phyloP scores from a whole-genome alignment of 805 yeast genomes.

The Nakazawaea pomicola region DNA sequence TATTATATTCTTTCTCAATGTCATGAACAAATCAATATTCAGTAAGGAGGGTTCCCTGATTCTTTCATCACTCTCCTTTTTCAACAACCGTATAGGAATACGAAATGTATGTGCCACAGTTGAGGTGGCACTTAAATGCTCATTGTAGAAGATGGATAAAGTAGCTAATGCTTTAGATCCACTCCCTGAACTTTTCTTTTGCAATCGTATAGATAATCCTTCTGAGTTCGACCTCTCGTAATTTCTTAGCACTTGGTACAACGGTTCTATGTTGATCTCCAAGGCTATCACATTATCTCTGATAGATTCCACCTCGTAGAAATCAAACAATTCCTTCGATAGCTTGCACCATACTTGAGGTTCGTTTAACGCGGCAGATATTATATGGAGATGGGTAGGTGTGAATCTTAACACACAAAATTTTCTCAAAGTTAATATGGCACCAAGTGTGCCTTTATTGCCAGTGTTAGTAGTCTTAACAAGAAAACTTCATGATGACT shows the following conservation, averaged over 20 bases:
- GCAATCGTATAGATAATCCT: slow-evolving; percentile 47
- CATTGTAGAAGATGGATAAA: slow-evolving; percentile 51
- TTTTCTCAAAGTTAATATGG: slow-evolving; percentile 49
- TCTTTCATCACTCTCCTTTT: slow-evolving; percentile 45
- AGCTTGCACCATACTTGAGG: slow-evolving; percentile 70
- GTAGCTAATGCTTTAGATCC: slow-evolving; percentile 38
- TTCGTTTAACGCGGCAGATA: slow-evolving; percentile 47
- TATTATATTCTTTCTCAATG: slow-evolving; percentile 42
- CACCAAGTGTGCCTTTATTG: slow-evolving; percentile 34
- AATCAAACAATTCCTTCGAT: slow-evolving; percentile 39
- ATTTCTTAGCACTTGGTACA: slow-evolving; percentile 51
- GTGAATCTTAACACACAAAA: slow-evolving; percentile 54
- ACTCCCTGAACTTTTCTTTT: slow-evolving; percentile 31
- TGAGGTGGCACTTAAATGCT: slow-evolving; percentile 33
- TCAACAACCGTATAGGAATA: slow-evolving; percentile 64
- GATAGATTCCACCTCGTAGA: slow-evolving; percentile 45
- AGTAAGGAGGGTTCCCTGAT: slow-evolving; percentile 61
- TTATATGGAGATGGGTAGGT: slow-evolving; percentile 40
- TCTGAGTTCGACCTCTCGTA: slow-evolving; percentile 50
- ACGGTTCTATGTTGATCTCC: slow-evolving; percentile 58
- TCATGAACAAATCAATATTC: slow-evolving; percentile 51
- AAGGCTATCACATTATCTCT: slow-evolving; percentile 51
- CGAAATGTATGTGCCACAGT: slow-evolving; percentile 60
- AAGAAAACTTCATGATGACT: neutral
- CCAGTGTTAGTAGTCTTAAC: slow-evolving; percentile 16